phyloP scores from a whole-genome alignment of 2,329 filamentous ascomycete genomes.

The Colletotrichum sp. region DNA sequence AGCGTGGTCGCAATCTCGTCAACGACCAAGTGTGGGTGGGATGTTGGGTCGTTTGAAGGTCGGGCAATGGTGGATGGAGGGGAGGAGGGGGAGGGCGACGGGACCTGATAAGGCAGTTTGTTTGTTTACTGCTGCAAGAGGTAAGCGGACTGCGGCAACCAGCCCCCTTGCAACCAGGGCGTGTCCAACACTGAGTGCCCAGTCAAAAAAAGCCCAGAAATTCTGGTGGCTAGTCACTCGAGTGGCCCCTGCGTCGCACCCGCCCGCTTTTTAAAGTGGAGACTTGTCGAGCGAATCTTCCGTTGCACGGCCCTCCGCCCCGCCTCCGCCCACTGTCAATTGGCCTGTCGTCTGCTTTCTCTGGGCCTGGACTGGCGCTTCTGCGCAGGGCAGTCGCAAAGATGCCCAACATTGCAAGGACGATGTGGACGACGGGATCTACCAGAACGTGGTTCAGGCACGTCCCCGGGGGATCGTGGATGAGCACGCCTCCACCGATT shows the following conservation, averaged over 20 bases:
- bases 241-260: conserved; percentile 16
- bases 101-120: conserved; percentile 37
- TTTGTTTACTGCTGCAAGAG: conserved; percentile 36
- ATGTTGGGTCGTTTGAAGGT: conserved; percentile 24
- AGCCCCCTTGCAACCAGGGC: conserved; percentile 18
- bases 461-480: background rate
- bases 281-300: background rate
- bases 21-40: conserved; percentile 24
- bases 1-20: conserved; percentile 17
- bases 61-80: conserved; percentile 17
- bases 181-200: background rate
- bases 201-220: background rate
- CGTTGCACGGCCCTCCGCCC: conserved; percentile 15
- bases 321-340: conserved; percentile 15
- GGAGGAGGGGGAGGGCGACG: conserved; percentile 18
- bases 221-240: conserved; percentile 14
- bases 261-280: conserved; percentile 2
- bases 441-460: background rate
- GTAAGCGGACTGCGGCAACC: conserved; percentile 17
- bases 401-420: conserved; percentile 11
- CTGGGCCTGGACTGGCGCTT: conserved; percentile 7
- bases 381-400: background rate
- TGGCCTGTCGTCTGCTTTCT: conserved; percentile 10
- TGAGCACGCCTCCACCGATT: background rate
- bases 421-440: background rate